Evolutionary conservation across 2,329 filamentous ascomycete species (phyloP).

Genomic region (Exophiala oligosperma): DNA sequence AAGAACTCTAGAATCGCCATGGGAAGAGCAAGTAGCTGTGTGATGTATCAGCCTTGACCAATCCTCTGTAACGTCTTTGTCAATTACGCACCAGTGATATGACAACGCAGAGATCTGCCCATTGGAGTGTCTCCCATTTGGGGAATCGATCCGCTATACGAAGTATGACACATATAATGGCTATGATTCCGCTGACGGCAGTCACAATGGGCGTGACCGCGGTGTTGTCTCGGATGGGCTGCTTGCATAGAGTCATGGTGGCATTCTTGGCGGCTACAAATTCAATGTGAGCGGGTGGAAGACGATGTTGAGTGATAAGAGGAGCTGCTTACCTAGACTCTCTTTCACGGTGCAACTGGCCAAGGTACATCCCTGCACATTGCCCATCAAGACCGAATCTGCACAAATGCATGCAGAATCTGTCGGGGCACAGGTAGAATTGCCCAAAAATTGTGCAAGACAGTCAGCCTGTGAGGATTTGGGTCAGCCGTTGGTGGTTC

Average conservation of each 20-base stretch:
- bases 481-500: background rate
- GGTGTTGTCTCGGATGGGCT: conserved; percentile 7
- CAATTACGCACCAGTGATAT: conserved; percentile 9
- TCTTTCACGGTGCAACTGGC: conserved; percentile 7
- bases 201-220: conserved; percentile 6
- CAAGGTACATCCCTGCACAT: conserved; percentile 2
- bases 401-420: conserved; percentile 9
- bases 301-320: no score
- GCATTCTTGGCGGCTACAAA: conserved; percentile 6
- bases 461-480: conserved; percentile 2
- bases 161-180: conserved; percentile 14
- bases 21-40: conserved; percentile 14
- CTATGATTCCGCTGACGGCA: conserved; percentile 13
- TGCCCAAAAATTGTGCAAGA: conserved; percentile 4
- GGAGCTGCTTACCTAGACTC: background rate
- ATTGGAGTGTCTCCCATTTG: conserved; percentile 3
- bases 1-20: conserved; percentile 19
- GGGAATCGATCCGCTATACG: conserved; percentile 13
- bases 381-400: conserved; percentile 1
- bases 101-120: conserved; percentile 15
- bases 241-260: conserved; percentile 7
- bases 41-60: background rate
- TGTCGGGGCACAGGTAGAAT: conserved; percentile 4
- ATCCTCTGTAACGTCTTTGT: background rate
- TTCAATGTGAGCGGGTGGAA: background rate